Evolutionary conservation across 2,329 filamentous ascomycete species (phyloP).

Genomic region (Exophiala lecanii-corni): DNA sequence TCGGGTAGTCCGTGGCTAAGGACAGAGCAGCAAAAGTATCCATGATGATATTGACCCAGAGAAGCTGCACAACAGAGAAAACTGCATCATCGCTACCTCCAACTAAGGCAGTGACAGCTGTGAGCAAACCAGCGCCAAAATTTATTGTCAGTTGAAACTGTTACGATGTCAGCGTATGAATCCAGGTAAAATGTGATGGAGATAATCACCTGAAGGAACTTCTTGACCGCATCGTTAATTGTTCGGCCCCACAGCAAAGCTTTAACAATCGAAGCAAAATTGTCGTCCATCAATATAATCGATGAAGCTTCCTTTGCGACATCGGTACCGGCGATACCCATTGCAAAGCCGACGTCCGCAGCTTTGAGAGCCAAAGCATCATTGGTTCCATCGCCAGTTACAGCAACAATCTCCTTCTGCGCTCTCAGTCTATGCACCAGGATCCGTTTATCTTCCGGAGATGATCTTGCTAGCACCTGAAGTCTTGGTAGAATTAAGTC

Average conservation of each 20-base stretch:
- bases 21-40: constrained; percentile 61
- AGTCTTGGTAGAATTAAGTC: constrained; percentile 63
- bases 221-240: constrained; percentile 72
- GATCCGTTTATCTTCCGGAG: constrained; percentile 71
- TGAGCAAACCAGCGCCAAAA: constrained; percentile 59
- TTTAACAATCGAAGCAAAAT: constrained; percentile 81
- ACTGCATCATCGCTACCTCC: constrained; percentile 52
- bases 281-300: constrained; percentile 84
- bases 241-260: constrained; percentile 75
- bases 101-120: constrained; percentile 57
- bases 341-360: constrained; percentile 81
- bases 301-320: constrained; percentile 81
- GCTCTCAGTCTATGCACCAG: constrained; percentile 68
- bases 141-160: constrained; percentile 59
- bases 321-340: constrained; percentile 79
- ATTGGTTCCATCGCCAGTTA: constrained; percentile 80
- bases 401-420: constrained; percentile 72
- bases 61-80: constrained; percentile 59
- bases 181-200: constrained; percentile 47
- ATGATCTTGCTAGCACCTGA: constrained; percentile 68
- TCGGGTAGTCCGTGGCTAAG: constrained; percentile 57
- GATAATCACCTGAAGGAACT: constrained; percentile 52
- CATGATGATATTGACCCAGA: constrained; percentile 66
- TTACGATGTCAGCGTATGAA: constrained; percentile 42
- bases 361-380: constrained; percentile 76